Percentiles rank a stretch among this genome's conserved stretches.
These are phyloP conservation scores for Inonotus obliquus DNA, from an alignment of 1,284 basidiomycete species.

Conservation along the genomic window DNA sequence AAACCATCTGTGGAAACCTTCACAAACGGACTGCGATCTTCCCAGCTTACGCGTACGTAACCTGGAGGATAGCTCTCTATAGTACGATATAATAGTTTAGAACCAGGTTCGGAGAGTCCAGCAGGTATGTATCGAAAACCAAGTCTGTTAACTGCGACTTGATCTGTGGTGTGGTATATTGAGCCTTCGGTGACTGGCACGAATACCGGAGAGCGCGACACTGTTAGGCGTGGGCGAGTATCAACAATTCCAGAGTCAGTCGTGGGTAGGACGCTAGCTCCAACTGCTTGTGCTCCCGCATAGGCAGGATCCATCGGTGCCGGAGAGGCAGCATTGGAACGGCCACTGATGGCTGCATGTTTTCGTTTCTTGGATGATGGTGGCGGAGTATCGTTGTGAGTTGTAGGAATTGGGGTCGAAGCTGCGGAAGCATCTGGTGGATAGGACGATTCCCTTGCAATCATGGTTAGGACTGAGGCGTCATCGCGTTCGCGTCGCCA, in stretches of 20 bases:
- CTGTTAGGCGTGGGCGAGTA: conserved; percentile 58
- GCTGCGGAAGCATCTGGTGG: conserved; percentile 37
- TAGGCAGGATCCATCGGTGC: conserved; percentile 37
- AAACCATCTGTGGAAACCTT: conserved; percentile 81
- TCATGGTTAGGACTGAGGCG: background rate
- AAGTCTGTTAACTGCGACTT: conserved; percentile 67
- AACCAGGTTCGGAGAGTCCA: conserved; percentile 62
- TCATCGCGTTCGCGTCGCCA: background rate
- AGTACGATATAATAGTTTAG: conserved; percentile 61
- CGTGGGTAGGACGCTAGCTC: conserved; percentile 43
- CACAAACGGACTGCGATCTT: conserved; percentile 78
- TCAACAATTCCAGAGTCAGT: conserved; percentile 45
- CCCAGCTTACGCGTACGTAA: conserved; percentile 73
- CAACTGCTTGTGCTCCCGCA: conserved; percentile 24
- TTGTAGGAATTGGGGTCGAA: conserved; percentile 25
- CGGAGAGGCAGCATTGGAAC: conserved; percentile 34
- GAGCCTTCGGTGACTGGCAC: conserved; percentile 50
- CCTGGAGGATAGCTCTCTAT: conserved; percentile 69
- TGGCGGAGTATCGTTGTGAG: conserved; percentile 18
- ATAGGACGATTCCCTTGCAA: conserved; percentile 21
- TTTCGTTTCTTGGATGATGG: conserved; percentile 36
- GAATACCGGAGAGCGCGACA: conserved; percentile 69
- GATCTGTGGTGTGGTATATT: conserved; percentile 59
- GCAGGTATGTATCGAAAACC: conserved; percentile 81
- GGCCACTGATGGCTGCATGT: conserved; percentile 29